Percentiles rank a stretch among this genome's conserved stretches.
Evolutionary conservation across 1,284 basidiomycete species (phyloP).

Genomic region (Cryptococcus sp.): DNA sequence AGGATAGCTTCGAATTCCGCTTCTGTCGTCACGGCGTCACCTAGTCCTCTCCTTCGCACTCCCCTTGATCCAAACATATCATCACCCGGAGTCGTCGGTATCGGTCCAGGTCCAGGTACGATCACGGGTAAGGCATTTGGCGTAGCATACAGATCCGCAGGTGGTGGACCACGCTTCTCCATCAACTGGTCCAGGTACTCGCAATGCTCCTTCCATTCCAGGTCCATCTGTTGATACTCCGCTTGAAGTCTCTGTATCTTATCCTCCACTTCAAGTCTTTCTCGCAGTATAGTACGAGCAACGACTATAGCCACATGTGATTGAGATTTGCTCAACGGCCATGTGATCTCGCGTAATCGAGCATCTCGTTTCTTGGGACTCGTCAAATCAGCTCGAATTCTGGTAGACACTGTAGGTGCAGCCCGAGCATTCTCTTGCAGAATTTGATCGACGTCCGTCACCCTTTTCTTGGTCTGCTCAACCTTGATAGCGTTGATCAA

Average conservation of each 20-base stretch:
- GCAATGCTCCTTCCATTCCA: slow-evolving; percentile 68
- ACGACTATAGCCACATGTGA: slow-evolving; percentile 12
- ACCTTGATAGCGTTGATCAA: slow-evolving; percentile 20
- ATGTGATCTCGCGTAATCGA: slow-evolving; percentile 13
- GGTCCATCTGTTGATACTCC: slow-evolving; percentile 65
- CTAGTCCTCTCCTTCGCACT: slow-evolving; percentile 44
- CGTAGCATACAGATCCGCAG: slow-evolving; percentile 30
- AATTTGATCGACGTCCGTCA: slow-evolving; percentile 17
- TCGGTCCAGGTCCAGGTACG: slow-evolving; percentile 22
- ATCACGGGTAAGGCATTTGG: slow-evolving; percentile 25
- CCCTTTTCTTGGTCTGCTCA: slow-evolving; percentile 3
- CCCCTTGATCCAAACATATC: slow-evolving; percentile 27
- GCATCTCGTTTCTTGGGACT: slow-evolving; percentile 1
- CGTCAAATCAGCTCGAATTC: slow-evolving; percentile 2
- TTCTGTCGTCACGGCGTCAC: slow-evolving; percentile 89
- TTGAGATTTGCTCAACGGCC: slow-evolving; percentile 15
- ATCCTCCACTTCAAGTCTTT: slow-evolving; percentile 52
- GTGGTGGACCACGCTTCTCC: slow-evolving; percentile 39
- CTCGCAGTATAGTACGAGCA: slow-evolving; percentile 10
- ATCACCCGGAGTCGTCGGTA: slow-evolving; percentile 27
- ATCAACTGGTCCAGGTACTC: slow-evolving; percentile 55
- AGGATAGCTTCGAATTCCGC: slow-evolving; percentile 97
- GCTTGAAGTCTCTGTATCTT: slow-evolving; percentile 59
- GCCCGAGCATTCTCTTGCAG: slow-evolving; percentile 26
- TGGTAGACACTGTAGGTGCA: slow-evolving; percentile 15